Evolutionary conservation across 345 rosid species (phyloP), one percentile per base, ranked within the genome.

Genomic region (Salix udensis): DNA sequence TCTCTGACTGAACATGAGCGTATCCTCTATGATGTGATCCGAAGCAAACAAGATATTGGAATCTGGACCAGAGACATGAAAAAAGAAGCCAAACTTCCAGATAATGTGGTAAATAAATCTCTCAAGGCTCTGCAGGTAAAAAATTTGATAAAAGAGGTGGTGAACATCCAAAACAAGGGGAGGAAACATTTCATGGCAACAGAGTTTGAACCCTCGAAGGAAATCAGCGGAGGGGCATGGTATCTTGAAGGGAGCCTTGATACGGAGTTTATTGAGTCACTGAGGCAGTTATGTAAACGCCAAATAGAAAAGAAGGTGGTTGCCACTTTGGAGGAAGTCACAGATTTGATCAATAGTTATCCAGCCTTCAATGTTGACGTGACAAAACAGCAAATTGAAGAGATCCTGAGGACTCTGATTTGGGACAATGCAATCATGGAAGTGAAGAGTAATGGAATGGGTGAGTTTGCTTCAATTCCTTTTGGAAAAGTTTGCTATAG

Each of bases 151-250:
- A n/a, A 58, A n/a, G 24, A 58, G 64, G 64, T 58, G 28, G 64
- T 58, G 64, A 23, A n/a, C 64, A 58, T 58, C 64, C 64, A 58
- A 24, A 58, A 58, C 64, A 58, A 10, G 64, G 64, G 14, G 28
- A 58, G 64, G 64, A n/a, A 9, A 58, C 64, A 58, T 23, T 58
- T 58, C 64, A 58, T 58, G 64, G 64, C 28, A 23, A 58, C 64
- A 23, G 64, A 23, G 64, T 92, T 91, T 55, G 86, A 89, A 74
- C 95, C 97, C 4, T 81, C 91, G 2, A 79, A 84, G 39, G 96
- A 87, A 75, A 82, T 93, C 70, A 89, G 92, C 0, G 98, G 97
- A 5, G 98, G 98, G 40, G 84, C 88, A 6, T 96, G 97, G 97
- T 96, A 91, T 76, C 67, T 4, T 4, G 88, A 87, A 65, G 98